A percentile compares a stretch with the other conserved stretches of the same genome.
Evolutionary conservation across 1,284 basidiomycete genomes (phyloP).

Genomic region (Ceratobasidium sp.): DNA sequence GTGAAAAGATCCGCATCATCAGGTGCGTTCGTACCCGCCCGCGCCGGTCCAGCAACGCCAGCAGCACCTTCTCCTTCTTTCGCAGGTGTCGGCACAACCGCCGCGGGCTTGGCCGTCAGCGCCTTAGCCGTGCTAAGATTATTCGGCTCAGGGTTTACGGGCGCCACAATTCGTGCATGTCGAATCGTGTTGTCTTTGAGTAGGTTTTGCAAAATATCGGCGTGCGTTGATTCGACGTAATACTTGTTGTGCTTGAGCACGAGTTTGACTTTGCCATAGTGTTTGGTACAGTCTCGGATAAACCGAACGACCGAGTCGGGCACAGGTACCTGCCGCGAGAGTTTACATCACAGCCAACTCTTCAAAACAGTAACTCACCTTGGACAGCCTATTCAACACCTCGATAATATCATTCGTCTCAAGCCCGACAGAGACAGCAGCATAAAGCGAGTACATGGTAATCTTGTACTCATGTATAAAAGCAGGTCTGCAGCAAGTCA

Average conservation of each 20-base stretch:
- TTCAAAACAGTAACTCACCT: conserved; percentile 64
- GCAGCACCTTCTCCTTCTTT: conserved; percentile 70
- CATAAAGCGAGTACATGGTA: conserved; percentile 97
- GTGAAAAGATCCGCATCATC: conserved; percentile 83
- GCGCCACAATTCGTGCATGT: conserved; percentile 80
- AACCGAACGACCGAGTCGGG: conserved; percentile 84
- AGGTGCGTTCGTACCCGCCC: conserved; percentile 58
- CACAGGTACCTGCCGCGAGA: conserved; percentile 79
- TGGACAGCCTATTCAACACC: conserved; percentile 89
- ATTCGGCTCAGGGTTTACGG: conserved; percentile 59
- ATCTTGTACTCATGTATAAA: conserved; percentile 99
- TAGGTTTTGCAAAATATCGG: conserved; percentile 87
- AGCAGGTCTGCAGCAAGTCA: conserved; percentile 75
- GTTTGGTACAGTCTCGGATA: conserved; percentile 90
- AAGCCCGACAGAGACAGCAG: conserved; percentile 97
- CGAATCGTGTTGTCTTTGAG: conserved; percentile 88
- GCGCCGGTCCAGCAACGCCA: conserved; percentile 51
- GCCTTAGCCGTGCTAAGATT: conserved; percentile 19
- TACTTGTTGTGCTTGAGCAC: conserved; percentile 98
- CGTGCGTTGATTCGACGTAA: conserved; percentile 92
- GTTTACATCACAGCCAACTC: background rate
- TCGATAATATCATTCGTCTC: conserved; percentile 99
- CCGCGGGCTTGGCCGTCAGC: conserved; percentile 48
- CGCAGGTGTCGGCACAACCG: conserved; percentile 51
- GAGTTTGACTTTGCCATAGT: conserved; percentile 97